Conservation (phyloP, 805 yeast genomes). For the Candida oleophila region DNA sequence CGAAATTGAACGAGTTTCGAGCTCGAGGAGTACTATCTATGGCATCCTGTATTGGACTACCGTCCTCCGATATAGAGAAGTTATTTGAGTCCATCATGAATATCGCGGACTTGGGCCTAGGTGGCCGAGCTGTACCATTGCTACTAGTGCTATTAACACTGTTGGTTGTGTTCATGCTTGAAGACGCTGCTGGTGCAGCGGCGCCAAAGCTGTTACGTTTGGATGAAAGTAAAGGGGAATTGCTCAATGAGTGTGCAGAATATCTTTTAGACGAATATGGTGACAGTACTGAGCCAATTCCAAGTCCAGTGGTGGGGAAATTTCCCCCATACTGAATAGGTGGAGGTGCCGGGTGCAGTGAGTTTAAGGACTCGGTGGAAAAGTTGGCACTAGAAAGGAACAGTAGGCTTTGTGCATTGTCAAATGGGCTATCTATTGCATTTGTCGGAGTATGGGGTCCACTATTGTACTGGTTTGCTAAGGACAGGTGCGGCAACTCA, state of each 20-base stretch:
- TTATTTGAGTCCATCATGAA: slow-evolving; percentile 27
- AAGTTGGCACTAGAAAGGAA: slow-evolving; percentile 39
- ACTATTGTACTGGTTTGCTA: not conserved
- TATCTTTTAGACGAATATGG: slow-evolving; percentile 13
- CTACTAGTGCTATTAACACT: slow-evolving; percentile 9
- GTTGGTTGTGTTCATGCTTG: slow-evolving; percentile 2
- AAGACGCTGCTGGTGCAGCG: not conserved
- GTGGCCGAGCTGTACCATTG: slow-evolving; percentile 12
- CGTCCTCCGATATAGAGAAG: slow-evolving; percentile 29
- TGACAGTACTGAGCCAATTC: not conserved
- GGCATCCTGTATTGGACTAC: slow-evolving; percentile 14
- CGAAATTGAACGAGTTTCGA: slow-evolving; percentile 19
- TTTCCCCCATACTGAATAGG: slow-evolving; percentile 4
- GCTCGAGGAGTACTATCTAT: slow-evolving; percentile 18
- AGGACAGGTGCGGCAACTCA: not conserved
- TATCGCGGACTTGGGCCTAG: slow-evolving; percentile 37
- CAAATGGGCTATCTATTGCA: slow-evolving; percentile 2
- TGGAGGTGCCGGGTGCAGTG: slow-evolving; percentile 9
- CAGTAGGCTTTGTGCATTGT: slow-evolving; percentile 21
- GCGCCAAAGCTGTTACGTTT: not conserved
- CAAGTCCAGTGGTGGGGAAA: not conserved
- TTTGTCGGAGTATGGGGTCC: slow-evolving; percentile 7
- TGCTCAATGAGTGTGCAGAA: slow-evolving; percentile 19
- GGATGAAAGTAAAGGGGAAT: slow-evolving; percentile 14
- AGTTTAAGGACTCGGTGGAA: slow-evolving; percentile 30